A percentile compares a stretch with the other conserved stretches of the same genome.
Evolutionary conservation across 1,284 basidiomycete species (phyloP).

Genomic region (Cryptococcus jaspeensis): DNA sequence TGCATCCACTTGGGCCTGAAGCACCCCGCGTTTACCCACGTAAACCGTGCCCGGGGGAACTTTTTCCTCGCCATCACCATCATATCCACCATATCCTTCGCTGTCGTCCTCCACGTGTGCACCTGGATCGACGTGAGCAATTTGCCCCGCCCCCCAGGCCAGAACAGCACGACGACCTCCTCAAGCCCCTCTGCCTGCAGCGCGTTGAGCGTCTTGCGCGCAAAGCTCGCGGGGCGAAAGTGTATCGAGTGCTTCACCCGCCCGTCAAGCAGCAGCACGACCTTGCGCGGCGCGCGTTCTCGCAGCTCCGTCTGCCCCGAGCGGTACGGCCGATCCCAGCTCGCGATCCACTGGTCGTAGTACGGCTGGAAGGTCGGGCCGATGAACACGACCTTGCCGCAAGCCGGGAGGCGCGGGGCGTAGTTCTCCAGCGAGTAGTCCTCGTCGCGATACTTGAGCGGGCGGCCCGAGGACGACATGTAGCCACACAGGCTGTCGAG

Average conservation of each 20-base stretch:
- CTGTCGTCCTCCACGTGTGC: not conserved
- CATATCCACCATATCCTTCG: not conserved
- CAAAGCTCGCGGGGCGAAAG: not conserved
- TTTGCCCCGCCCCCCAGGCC: not conserved
- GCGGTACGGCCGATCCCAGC: not conserved
- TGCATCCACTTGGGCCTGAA: constrained; percentile 1
- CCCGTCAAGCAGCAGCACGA: not conserved
- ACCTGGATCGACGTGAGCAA: not conserved
- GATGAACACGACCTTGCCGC: constrained; percentile 1
- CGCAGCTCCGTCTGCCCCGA: not conserved
- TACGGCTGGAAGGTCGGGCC: not conserved
- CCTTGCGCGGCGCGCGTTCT: not conserved
- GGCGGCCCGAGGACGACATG: not conserved
- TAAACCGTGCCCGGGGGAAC: not conserved
- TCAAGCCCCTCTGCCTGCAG: not conserved
- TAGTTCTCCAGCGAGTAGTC: not conserved
- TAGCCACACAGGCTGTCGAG: not conserved
- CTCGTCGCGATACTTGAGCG: not conserved
- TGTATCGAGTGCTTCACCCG: not conserved
- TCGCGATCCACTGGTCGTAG: not conserved
- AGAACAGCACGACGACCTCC: not conserved
- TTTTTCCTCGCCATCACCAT: not conserved
- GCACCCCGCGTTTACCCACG: constrained; percentile 1
- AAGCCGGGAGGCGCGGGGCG: not conserved
- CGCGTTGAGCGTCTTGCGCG: not conserved